These are phyloP conservation scores for Cyathus striatus DNA, from an alignment of 768 basidiomycete genomes.

Conservation along the genomic window DNA sequence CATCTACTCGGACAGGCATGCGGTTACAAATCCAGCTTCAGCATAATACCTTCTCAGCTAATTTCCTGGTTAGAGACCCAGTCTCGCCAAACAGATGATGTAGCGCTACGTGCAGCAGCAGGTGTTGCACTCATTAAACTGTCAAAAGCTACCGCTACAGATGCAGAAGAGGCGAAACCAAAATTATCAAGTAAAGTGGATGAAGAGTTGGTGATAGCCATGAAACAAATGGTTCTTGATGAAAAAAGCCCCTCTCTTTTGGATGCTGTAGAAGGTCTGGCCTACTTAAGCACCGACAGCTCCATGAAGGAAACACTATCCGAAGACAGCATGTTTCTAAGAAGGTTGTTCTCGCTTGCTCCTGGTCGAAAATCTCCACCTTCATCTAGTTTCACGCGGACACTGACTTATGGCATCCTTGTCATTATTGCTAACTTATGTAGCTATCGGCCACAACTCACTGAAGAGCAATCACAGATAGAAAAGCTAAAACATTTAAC, in stretches of 20 bases:
- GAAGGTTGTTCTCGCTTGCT: conserved; percentile 49
- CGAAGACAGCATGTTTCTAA: conserved; percentile 47
- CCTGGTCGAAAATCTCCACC: conserved; percentile 37
- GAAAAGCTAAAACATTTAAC: conserved; percentile 79
- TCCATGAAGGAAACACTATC: conserved; percentile 60
- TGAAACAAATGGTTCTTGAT: conserved; percentile 52
- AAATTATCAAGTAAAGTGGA: conserved; percentile 22
- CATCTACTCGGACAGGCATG: conserved; percentile 73
- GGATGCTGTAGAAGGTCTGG: conserved; percentile 80
- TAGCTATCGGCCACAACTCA: conserved; percentile 62
- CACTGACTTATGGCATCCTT: conserved; percentile 73
- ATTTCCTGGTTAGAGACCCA: conserved; percentile 64
- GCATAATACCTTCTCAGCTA: conserved; percentile 50
- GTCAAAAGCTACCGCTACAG: conserved; percentile 47
- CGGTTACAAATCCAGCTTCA: conserved; percentile 69
- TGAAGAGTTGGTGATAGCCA: conserved; percentile 40
- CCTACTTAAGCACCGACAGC: conserved; percentile 70
- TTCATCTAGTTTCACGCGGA: conserved; percentile 30
- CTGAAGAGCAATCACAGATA: conserved; percentile 79
- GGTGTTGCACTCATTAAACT: conserved; percentile 79
- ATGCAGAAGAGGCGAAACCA: conserved; percentile 21
- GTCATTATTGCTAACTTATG: conserved; percentile 74
- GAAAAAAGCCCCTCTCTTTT: conserved; percentile 36
- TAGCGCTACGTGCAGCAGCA: conserved; percentile 51
- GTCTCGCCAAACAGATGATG: conserved; percentile 41